Evolutionary conservation across 495 filamentous ascomycete genomes (phyloP).

Genomic region (Chlorociboria aeruginascens): DNA sequence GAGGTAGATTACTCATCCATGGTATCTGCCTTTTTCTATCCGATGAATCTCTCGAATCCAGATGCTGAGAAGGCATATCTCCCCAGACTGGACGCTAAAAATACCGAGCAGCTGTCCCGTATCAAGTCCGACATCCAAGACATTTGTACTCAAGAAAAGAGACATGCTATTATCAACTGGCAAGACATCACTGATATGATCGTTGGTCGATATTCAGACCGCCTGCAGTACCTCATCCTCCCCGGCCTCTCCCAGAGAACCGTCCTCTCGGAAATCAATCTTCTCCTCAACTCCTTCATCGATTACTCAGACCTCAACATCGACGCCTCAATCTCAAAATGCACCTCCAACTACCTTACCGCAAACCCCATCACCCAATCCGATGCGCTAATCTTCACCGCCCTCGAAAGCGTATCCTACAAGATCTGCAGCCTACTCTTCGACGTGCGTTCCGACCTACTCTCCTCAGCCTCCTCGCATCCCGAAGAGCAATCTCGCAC

Average conservation of each 20-base stretch:
- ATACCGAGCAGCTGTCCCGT: constrained; percentile 23
- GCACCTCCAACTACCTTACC: constrained; percentile 33
- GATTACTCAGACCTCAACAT: constrained; percentile 24
- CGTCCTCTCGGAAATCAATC: constrained; percentile 31
- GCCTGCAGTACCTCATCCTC: constrained; percentile 34
- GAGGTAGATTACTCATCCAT: constrained; percentile 48
- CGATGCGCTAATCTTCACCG: constrained; percentile 25
- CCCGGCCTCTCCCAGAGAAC: constrained; percentile 21
- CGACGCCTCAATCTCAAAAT: constrained; percentile 26
- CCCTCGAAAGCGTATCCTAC: constrained; percentile 33
- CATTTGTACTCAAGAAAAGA: constrained; percentile 21
- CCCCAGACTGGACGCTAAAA: constrained; percentile 35
- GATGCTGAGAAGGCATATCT: constrained; percentile 22
- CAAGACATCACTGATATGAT: constrained; percentile 49
- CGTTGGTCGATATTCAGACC: constrained; percentile 39
- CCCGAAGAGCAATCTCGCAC: background rate
- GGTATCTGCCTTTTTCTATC: constrained; percentile 45
- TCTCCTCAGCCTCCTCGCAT: background rate
- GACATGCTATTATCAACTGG: constrained; percentile 36
- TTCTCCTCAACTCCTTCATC: constrained; percentile 37
- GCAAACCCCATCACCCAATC: constrained; percentile 7
- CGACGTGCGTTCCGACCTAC: constrained; percentile 20
- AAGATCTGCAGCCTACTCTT: constrained; percentile 39
- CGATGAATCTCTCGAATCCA: constrained; percentile 40
- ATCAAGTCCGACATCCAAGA: constrained; percentile 31